Evolutionary conservation across 108 stramenopile species (phyloP).

Genomic region (Mayamaea pseudoterrestris): DNA sequence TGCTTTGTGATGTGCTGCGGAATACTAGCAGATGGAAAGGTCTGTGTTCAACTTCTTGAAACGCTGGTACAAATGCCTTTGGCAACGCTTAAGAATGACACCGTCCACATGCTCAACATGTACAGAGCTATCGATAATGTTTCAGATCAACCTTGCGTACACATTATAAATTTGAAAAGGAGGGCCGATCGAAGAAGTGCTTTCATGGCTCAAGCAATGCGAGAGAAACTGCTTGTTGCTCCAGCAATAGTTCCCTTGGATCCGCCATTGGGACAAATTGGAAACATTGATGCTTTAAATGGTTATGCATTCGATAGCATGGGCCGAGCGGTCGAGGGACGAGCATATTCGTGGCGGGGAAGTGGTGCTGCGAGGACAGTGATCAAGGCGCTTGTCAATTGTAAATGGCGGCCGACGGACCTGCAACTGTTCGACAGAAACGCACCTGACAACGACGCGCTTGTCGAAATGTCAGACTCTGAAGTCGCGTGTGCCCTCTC

Average conservation of each 20-base stretch:
- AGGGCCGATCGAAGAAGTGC: constrained; percentile 41
- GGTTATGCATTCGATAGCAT: constrained; percentile 60
- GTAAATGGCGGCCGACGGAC: constrained; percentile 63
- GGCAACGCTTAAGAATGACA: background rate
- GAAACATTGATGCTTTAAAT: constrained; percentile 31
- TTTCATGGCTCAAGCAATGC: constrained; percentile 44
- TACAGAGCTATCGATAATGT: constrained; percentile 14
- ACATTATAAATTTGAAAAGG: constrained; percentile 60
- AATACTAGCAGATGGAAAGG: too few relatives aligned
- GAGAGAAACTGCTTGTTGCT: constrained; percentile 33
- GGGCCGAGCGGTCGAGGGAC: constrained; percentile 20
- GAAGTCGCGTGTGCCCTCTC: constrained; percentile 68
- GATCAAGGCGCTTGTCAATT: constrained; percentile 36
- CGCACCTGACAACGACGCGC: constrained; percentile 32
- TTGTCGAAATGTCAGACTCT: constrained; percentile 31
- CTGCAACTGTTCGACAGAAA: constrained; percentile 59
- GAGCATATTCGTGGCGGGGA: too few relatives aligned
- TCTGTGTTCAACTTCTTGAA: background rate
- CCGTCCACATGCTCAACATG: constrained; percentile 1
- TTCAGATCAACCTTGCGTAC: constrained; percentile 25
- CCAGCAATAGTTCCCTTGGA: constrained; percentile 27
- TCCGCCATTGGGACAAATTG: too few relatives aligned
- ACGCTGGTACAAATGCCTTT: background rate
- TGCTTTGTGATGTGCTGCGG: too few relatives aligned
- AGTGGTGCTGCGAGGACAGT: too few relatives aligned